Evolutionary conservation across 805 yeast species (phyloP).

Genomic region (Naumovozyma castellii): DNA sequence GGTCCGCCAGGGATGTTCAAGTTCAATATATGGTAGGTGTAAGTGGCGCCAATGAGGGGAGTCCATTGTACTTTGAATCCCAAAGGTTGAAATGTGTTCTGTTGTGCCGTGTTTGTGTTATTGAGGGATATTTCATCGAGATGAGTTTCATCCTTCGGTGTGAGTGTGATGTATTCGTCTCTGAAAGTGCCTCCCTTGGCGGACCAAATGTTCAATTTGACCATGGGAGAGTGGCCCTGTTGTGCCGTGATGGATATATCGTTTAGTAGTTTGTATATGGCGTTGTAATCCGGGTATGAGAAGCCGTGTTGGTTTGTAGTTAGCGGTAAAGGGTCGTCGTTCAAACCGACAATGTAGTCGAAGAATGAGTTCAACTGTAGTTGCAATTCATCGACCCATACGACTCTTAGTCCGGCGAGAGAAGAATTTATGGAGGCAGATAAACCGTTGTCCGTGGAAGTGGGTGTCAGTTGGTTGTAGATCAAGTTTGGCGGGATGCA

Average conservation of each 20-base stretch:
- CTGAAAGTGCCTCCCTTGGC: conserved; percentile 70
- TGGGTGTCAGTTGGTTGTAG: not conserved
- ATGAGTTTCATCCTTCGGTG: conserved; percentile 25
- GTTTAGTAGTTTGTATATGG: conserved; percentile 23
- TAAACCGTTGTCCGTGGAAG: too few relatives aligned
- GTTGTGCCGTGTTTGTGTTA: conserved; percentile 6
- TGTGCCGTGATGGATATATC: conserved; percentile 20
- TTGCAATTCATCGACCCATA: conserved; percentile 40
- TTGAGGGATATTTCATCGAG: conserved; percentile 26
- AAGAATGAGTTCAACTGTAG: conserved; percentile 74
- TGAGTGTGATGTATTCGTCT: conserved; percentile 28
- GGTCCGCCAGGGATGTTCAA: conserved; percentile 65
- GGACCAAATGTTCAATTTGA: conserved; percentile 65
- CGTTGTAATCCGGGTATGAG: conserved; percentile 36
- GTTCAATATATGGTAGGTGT: conserved; percentile 77
- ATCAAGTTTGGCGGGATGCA: conserved; percentile 29
- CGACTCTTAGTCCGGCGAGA: conserved; percentile 54
- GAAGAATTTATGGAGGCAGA: conserved; percentile 24
- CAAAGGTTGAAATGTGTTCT: conserved; percentile 36
- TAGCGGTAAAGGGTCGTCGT: conserved; percentile 52
- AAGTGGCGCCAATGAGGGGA: conserved; percentile 64
- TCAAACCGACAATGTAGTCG: conserved; percentile 74
- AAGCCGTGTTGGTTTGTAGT: conserved; percentile 28
- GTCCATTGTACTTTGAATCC: conserved; percentile 72
- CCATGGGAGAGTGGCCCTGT: conserved; percentile 12